These are phyloP conservation scores for Trichothecium roseum DNA, from an alignment of 2,329 filamentous ascomycete species.

Conservation along the genomic window DNA sequence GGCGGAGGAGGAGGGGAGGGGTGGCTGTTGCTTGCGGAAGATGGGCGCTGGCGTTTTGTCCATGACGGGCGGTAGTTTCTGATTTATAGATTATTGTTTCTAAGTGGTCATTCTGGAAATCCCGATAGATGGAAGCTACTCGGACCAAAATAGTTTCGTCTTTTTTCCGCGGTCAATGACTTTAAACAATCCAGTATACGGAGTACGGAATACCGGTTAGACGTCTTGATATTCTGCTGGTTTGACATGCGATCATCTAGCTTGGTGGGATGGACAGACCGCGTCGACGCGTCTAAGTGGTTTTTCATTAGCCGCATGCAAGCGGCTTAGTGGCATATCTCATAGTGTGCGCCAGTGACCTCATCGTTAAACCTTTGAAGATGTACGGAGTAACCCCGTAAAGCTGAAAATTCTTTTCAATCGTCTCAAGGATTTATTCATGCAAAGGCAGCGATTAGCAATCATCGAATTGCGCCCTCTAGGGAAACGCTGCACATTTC, in stretches of 20 bases:
- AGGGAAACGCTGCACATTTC: slow-evolving; percentile 1
- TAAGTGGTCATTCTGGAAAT: not conserved
- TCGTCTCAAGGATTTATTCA: no score
- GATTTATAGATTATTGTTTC: not conserved
- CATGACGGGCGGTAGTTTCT: slow-evolving; percentile 15
- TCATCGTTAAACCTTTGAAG: slow-evolving; percentile 13
- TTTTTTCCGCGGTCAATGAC: no score
- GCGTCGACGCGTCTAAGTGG: slow-evolving; percentile 31
- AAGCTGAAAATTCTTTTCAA: no score
- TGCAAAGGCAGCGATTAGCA: no score
- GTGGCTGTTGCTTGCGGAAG: slow-evolving; percentile 22
- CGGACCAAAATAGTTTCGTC: not conserved
- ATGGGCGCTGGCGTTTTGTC: slow-evolving; percentile 27
- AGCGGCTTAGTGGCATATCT: slow-evolving; percentile 3
- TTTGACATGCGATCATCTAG: no score
- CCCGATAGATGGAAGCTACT: not conserved
- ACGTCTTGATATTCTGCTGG: no score
- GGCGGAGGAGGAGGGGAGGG: slow-evolving; percentile 37
- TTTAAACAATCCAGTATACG: no score
- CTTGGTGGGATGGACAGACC: slow-evolving; percentile 8
- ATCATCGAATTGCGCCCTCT: no score
- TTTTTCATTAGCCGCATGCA: slow-evolving; percentile 17
- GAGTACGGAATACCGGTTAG: no score
- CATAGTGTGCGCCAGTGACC: slow-evolving; percentile 15
- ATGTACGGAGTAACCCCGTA: no score